phyloP scores from a whole-genome alignment of 441 rosid genomes.

The Brassica balearica region DNA sequence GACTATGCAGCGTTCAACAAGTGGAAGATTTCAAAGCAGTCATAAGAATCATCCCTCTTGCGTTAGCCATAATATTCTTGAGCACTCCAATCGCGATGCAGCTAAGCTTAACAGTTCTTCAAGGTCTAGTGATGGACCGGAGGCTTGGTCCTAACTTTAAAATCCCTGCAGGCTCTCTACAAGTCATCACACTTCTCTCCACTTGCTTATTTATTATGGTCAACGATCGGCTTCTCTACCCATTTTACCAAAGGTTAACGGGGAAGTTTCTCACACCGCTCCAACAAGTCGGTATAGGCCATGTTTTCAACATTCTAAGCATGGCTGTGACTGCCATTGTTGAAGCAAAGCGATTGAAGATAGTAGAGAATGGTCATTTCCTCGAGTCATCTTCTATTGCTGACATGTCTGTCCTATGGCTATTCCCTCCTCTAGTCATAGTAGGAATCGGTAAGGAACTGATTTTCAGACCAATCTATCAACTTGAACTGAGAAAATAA shows the following conservation, averaged over 20 bases:
- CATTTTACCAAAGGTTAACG: constrained; percentile 48
- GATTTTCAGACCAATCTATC: neutral
- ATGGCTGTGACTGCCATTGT: constrained; percentile 58
- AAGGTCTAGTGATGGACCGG: constrained; percentile 57
- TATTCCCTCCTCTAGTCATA: constrained; percentile 57
- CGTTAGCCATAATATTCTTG: constrained; percentile 49
- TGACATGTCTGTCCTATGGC: constrained; percentile 58
- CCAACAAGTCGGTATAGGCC: constrained; percentile 61
- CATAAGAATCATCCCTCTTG: constrained; percentile 54
- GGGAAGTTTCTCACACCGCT: constrained; percentile 49
- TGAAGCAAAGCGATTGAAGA: constrained; percentile 55
- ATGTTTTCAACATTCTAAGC: constrained; percentile 50
- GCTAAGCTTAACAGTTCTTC: constrained; percentile 53
- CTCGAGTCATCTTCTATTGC: constrained; percentile 26
- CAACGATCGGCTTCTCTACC: constrained; percentile 52
- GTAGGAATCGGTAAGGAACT: constrained; percentile 51
- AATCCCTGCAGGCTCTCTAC: constrained; percentile 63
- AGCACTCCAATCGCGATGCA: constrained; percentile 48
- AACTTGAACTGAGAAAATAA: constrained; percentile 14
- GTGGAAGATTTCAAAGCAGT: constrained; percentile 66
- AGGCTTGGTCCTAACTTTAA: constrained; percentile 48
- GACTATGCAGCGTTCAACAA: constrained; percentile 59
- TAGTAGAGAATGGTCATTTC: constrained; percentile 28
- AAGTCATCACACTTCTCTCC: constrained; percentile 51
- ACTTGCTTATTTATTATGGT: constrained; percentile 47